phyloP scores from a whole-genome alignment of 208 protist genomes.

The Trypanosoma caninum region DNA sequence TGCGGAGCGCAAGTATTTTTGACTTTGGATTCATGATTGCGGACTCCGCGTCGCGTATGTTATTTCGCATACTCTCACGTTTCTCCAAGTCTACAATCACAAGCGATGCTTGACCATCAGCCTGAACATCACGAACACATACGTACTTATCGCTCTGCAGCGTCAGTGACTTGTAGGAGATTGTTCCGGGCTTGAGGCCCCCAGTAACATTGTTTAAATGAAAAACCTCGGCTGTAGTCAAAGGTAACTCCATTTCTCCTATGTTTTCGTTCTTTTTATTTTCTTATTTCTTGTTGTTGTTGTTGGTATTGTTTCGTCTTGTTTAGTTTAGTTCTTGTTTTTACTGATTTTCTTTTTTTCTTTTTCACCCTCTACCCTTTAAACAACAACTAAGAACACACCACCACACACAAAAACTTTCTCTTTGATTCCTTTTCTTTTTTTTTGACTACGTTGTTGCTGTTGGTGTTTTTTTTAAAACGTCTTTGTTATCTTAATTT shows the following conservation, averaged over 20 bases:
- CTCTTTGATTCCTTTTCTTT: neutral
- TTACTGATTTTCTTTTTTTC: constrained; percentile 1
- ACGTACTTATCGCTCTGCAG: constrained; percentile 98
- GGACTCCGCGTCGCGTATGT: constrained; percentile 97
- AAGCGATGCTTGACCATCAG: constrained; percentile 71
- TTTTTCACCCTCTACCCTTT: neutral
- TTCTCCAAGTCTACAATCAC: constrained; percentile 96
- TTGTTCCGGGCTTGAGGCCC: constrained; percentile 90
- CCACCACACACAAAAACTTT: neutral
- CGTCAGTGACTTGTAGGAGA: constrained; percentile 97
- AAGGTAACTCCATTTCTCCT: constrained; percentile 54
- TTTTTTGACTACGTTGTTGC: constrained; percentile 7
- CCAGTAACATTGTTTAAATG: constrained; percentile 84
- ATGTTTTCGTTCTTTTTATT: constrained; percentile 9
- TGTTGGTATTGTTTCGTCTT: neutral
- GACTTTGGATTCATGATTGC: constrained; percentile 98
- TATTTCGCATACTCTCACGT: constrained; percentile 93
- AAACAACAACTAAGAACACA: neutral
- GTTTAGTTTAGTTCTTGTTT: neutral
- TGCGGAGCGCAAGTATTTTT: constrained; percentile 97
- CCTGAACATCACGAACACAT: constrained; percentile 94
- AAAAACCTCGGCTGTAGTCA: constrained; percentile 60
- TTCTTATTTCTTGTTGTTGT: constrained; percentile 11
- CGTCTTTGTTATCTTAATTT: too few species aligned
- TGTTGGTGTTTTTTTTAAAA: too few species aligned